Conservation (phyloP, 2,329 filamentous ascomycete species). For the Phoma herbarum region DNA sequence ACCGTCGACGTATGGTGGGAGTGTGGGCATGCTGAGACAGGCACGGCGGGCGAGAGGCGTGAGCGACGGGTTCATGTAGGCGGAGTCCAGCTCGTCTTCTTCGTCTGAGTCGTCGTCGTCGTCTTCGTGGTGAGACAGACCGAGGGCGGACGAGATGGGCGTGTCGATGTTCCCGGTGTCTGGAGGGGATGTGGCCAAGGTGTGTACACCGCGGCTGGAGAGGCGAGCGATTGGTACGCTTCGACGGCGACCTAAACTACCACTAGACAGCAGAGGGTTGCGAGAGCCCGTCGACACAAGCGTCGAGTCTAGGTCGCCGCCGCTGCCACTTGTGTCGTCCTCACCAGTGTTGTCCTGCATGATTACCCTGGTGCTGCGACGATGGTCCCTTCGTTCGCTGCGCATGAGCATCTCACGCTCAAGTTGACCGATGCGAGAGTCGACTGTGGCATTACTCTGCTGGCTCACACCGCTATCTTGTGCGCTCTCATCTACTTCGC, state of each 20-base stretch:
- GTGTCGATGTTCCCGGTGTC: slow-evolving; percentile 28
- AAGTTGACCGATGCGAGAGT: slow-evolving; percentile 63
- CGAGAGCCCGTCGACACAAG: slow-evolving; percentile 38
- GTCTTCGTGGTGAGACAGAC: slow-evolving; percentile 34
- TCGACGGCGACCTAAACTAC: slow-evolving; percentile 30
- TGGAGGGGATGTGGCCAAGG: slow-evolving; percentile 27
- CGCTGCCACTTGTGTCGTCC: slow-evolving; percentile 58
- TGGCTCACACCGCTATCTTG: slow-evolving; percentile 51
- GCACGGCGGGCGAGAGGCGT: slow-evolving; percentile 30
- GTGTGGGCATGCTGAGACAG: slow-evolving; percentile 47
- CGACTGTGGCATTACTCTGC: slow-evolving; percentile 56
- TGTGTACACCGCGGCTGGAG: slow-evolving; percentile 27
- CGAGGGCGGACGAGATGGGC: slow-evolving; percentile 28
- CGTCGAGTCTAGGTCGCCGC: slow-evolving; percentile 55
- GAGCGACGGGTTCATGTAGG: slow-evolving; percentile 41
- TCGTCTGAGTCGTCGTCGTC: slow-evolving; percentile 40
- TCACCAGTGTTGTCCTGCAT: slow-evolving; percentile 38
- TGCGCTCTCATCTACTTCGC: slow-evolving; percentile 58
- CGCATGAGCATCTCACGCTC: slow-evolving; percentile 63
- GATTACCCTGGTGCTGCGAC: slow-evolving; percentile 36
- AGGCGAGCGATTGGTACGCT: slow-evolving; percentile 27
- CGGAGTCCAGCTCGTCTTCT: slow-evolving; percentile 33
- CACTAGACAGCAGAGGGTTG: slow-evolving; percentile 35
- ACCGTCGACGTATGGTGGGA: slow-evolving; percentile 64
- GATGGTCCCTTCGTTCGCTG: slow-evolving; percentile 47